Percentiles rank a stretch among this genome's conserved stretches.
Evolutionary conservation across 352 stramenopile genomes (phyloP).

Genomic region (Phytophthora quininea): DNA sequence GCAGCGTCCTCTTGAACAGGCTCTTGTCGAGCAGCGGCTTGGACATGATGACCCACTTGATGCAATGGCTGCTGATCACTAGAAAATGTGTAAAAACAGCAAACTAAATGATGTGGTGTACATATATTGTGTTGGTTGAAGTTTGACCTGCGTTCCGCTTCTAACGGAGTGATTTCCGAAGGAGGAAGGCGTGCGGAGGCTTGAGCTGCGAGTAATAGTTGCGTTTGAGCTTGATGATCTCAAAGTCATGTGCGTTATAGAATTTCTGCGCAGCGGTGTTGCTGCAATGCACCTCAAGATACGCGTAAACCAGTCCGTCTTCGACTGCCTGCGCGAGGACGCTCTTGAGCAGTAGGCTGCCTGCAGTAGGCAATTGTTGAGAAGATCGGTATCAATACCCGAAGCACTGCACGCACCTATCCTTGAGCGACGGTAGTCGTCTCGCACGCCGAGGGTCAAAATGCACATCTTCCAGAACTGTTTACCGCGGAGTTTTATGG

Average conservation of each 20-base stretch:
- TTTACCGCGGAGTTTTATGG: slow-evolving; percentile 27
- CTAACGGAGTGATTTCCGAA: slow-evolving; percentile 57
- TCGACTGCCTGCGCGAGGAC: slow-evolving; percentile 41
- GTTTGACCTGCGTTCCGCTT: no score
- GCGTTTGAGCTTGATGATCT: slow-evolving; percentile 83
- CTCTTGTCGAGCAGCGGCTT: slow-evolving; percentile 63
- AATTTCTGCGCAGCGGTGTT: slow-evolving; percentile 92
- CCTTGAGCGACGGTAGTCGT: slow-evolving; percentile 78
- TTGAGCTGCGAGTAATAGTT: slow-evolving; percentile 96
- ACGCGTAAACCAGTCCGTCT: slow-evolving; percentile 62
- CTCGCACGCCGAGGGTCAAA: slow-evolving; percentile 93
- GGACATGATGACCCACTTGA: slow-evolving; percentile 18
- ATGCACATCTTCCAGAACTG: slow-evolving; percentile 58
- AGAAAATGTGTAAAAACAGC: slow-evolving; percentile 9
- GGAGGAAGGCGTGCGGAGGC: slow-evolving; percentile 92
- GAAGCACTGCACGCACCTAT: slow-evolving; percentile 18
- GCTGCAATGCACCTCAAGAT: slow-evolving; percentile 93
- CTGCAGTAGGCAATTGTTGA: slow-evolving; percentile 39
- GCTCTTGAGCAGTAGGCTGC: slow-evolving; percentile 48
- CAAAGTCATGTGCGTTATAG: slow-evolving; percentile 89
- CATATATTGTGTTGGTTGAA: not conserved
- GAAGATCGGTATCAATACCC: not conserved
- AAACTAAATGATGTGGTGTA: slow-evolving; percentile 14
- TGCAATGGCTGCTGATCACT: not conserved
- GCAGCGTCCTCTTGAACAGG: slow-evolving; percentile 74